A percentile compares a stretch with the other conserved stretches of the same genome.
Evolutionary conservation across 1,284 basidiomycete species (phyloP).

Genomic region (Cryptococcus floricola): DNA sequence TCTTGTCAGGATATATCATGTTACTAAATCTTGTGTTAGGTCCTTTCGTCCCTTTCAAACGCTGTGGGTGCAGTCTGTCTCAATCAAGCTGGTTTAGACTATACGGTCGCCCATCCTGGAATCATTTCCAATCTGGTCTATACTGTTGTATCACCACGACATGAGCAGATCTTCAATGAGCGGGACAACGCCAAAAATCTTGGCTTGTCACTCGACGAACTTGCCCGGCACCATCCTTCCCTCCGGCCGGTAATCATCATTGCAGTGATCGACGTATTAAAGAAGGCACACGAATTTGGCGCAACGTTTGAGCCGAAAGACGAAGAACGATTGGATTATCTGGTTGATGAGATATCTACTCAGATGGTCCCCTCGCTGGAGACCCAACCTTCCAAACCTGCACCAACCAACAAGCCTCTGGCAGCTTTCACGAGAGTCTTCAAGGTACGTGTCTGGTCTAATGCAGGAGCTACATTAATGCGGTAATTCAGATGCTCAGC

Average conservation of each 20-base stretch:
- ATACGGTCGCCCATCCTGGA: constrained; percentile 68
- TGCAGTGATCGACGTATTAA: constrained; percentile 65
- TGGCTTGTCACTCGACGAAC: constrained; percentile 87
- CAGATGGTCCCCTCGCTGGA: not conserved
- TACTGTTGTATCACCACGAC: constrained; percentile 76
- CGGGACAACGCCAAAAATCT: constrained; percentile 88
- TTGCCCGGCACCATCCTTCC: constrained; percentile 90
- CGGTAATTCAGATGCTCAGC: constrained; percentile 55
- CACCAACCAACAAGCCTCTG: constrained; percentile 18
- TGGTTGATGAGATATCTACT: constrained; percentile 8
- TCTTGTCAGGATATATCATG: not conserved
- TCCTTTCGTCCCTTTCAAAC: constrained; percentile 87
- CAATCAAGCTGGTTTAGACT: constrained; percentile 82
- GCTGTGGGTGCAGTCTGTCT: constrained; percentile 96
- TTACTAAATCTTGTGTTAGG: constrained; percentile 51
- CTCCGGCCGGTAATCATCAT: constrained; percentile 77
- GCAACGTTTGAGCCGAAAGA: constrained; percentile 22
- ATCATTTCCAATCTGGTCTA: constrained; percentile 81
- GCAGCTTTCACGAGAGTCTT: constrained; percentile 26
- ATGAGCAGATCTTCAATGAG: constrained; percentile 75
- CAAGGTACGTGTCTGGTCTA: constrained; percentile 16
- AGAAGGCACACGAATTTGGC: constrained; percentile 56
- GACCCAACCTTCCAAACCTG: not conserved
- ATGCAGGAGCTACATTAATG: not conserved
- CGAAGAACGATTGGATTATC: constrained; percentile 21